Evolutionary conservation across 2,329 filamentous ascomycete species (phyloP), one percentile per base, ranked within the genome.

Genomic region (Dactylellina leptospora): DNA sequence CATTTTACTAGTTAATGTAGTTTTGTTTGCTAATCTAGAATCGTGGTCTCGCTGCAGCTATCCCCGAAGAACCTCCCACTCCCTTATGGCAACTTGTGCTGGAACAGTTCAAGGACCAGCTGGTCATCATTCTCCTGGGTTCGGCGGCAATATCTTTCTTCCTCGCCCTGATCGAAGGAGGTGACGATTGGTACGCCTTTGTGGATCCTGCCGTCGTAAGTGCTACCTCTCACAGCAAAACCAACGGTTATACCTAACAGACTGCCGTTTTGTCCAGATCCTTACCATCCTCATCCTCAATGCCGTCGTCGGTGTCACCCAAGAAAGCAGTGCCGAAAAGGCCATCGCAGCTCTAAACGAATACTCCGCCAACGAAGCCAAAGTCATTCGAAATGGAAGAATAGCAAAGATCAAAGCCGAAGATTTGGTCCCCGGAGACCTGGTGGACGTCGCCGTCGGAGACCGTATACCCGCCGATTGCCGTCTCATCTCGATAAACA

Each of bases 91-190:
- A 97, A 82, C 88, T 99, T 74, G 91, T 99, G 62, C 85, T 99
- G 69, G 95, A 99, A 82, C 95, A 99, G 81, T 99, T 99, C 85
- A 97, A 99, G 82, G 95, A 99, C 80, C 95, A 99, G 81, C 87
- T 99, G 50, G 95, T 99, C 76, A 86, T 99, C 59, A 99, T 99
- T 77, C 85, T 99, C 20, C 86, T 99, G 53, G 95, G 88, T 60
- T 97, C 93, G 36, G 95, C 95, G 9, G 92, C 90, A 18, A 89
- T 99, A 33, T 97, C 95, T 1, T 97, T 99, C 79, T 87, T 93
- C 23, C 84, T 99, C 74, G 95, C 95, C 23, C 85, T 99, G 10
- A 92, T 99, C 76, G 95, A 99, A 80, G 90, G 95, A 45, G 90
- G 90, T 73, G 92, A 93, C 77, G 95, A 92, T 77, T 97, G 92